These are phyloP conservation scores for Torrubiellomyces zombiae DNA, from an alignment of 2,329 filamentous ascomycete species.

Conservation along the genomic window DNA sequence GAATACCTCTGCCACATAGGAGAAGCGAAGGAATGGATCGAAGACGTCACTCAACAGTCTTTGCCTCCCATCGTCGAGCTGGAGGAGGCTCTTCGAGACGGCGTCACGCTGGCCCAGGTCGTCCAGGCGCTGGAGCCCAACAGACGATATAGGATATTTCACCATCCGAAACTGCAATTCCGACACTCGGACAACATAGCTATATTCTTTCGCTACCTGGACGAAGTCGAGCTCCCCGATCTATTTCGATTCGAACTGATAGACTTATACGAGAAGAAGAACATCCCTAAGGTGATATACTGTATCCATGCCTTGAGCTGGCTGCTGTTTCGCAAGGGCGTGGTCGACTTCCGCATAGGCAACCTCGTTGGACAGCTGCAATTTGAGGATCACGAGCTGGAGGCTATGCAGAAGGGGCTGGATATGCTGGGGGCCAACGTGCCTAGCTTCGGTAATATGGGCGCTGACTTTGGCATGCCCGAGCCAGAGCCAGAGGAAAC, in stretches of 20 bases:
- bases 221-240: constrained; percentile 82
- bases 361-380: constrained; percentile 93
- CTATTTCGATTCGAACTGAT: constrained; percentile 95
- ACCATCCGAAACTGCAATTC: constrained; percentile 70
- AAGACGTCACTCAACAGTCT: constrained; percentile 66
- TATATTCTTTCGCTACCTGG: constrained; percentile 84
- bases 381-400: constrained; percentile 93
- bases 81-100: constrained; percentile 82
- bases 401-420: constrained; percentile 90
- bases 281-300: constrained; percentile 97
- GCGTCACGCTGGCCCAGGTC: constrained; percentile 85
- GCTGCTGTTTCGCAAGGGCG: constrained; percentile 88
- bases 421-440: constrained; percentile 91
- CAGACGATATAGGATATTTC: constrained; percentile 66
- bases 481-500: constrained; percentile 72
- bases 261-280: constrained; percentile 98
- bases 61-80: constrained; percentile 88
- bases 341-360: constrained; percentile 89
- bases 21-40: constrained; percentile 98
- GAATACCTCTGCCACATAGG: constrained; percentile 98
- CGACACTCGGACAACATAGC: constrained; percentile 97
- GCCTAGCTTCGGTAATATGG: constrained; percentile 96
- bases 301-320: constrained; percentile 95
- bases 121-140: constrained; percentile 77
- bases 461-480: constrained; percentile 73